These are phyloP conservation scores for Russula sp. DNA, from an alignment of 768 basidiomycete species.

Conservation along the genomic window DNA sequence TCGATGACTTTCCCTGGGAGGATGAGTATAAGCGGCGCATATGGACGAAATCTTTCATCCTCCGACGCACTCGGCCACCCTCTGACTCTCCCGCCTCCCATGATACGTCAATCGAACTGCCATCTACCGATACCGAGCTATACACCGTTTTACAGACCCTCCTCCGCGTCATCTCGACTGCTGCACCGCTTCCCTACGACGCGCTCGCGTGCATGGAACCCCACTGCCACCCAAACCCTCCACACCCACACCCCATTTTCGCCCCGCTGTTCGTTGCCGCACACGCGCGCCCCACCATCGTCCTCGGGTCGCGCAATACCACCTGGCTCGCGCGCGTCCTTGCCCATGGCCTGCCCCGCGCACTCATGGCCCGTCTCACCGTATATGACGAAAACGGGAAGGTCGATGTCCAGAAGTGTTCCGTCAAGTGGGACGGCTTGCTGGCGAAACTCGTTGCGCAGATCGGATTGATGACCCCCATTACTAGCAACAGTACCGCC, in stretches of 20 bases:
- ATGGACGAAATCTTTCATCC: conserved; percentile 27
- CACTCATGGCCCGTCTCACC: conserved; percentile 22
- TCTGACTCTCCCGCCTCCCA: not conserved
- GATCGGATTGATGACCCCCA: conserved; percentile 35
- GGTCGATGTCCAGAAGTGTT: conserved; percentile 24
- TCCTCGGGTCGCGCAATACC: conserved; percentile 30
- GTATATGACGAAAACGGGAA: conserved; percentile 26
- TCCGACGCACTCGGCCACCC: conserved; percentile 10
- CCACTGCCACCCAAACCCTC: not conserved
- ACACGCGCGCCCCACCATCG: conserved; percentile 16
- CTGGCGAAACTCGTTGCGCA: conserved; percentile 39
- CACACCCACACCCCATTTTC: conserved; percentile 27
- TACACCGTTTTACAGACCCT: conserved; percentile 29
- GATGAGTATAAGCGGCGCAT: conserved; percentile 26
- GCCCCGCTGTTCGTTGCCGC: conserved; percentile 33
- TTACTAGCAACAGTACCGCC: not conserved
- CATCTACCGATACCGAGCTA: conserved; percentile 17
- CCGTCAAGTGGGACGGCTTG: conserved; percentile 31
- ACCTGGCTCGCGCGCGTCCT: conserved; percentile 34
- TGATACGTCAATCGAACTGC: not conserved
- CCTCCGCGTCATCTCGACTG: conserved; percentile 33
- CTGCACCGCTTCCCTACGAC: conserved; percentile 30
- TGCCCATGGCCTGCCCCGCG: conserved; percentile 33
- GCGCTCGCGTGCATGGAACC: conserved; percentile 19
- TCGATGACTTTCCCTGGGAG: conserved; percentile 25